phyloP scores from a whole-genome alignment of 495 filamentous ascomycete species.

The Podospora pseudocomata region DNA sequence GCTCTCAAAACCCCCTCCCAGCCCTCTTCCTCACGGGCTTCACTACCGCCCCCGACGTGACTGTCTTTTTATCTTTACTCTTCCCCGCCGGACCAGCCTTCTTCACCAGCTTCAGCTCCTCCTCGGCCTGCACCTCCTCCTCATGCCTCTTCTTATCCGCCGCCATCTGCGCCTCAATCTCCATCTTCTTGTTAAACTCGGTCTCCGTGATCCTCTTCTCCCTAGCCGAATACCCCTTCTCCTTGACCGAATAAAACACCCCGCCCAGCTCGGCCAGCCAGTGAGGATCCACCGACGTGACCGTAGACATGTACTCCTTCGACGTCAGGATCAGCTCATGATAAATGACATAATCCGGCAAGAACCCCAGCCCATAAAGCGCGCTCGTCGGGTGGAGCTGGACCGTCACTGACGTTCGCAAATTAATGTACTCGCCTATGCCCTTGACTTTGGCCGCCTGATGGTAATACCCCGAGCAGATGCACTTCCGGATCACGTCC shows the following conservation, averaged over 20 bases:
- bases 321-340: constrained; percentile 96
- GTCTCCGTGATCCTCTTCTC: constrained; percentile 88
- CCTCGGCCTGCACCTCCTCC: constrained; percentile 50
- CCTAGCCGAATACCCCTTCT: constrained; percentile 90
- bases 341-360: constrained; percentile 96
- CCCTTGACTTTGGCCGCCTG: constrained; percentile 98
- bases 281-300: constrained; percentile 93
- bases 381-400: constrained; percentile 92
- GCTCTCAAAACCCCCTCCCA: constrained; percentile 29
- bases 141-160: constrained; percentile 76
- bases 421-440: constrained; percentile 94
- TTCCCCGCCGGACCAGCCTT: constrained; percentile 41
- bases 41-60: constrained; percentile 54
- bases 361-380: constrained; percentile 85
- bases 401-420: constrained; percentile 89
- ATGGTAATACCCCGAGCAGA: constrained; percentile 96
- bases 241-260: constrained; percentile 98
- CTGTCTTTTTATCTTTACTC: constrained; percentile 49
- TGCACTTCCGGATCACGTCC: constrained; percentile 93
- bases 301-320: constrained; percentile 98
- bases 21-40: constrained; percentile 54
- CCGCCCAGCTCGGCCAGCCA: constrained; percentile 98
- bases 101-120: constrained; percentile 42
- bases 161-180: constrained; percentile 91
- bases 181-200: constrained; percentile 93